phyloP scores from a whole-genome alignment of 805 yeast genomes.

The Zygoascus biomembranicola region DNA sequence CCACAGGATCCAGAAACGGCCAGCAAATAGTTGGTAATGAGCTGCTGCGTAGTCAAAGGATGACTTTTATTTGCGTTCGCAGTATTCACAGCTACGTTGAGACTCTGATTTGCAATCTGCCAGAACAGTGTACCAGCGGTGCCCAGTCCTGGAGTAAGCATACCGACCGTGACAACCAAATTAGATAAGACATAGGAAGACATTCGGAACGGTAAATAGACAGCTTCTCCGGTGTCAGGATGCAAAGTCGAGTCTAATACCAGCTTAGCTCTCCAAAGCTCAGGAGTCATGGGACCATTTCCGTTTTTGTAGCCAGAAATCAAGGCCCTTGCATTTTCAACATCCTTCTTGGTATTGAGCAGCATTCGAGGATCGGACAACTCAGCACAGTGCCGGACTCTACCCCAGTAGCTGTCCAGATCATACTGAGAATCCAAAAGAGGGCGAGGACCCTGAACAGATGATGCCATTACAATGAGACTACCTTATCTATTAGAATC shows the following conservation, averaged over 20 bases:
- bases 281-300: constrained; percentile 59
- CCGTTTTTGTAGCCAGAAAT: constrained; percentile 73
- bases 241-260: constrained; percentile 87
- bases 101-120: constrained; percentile 96
- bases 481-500: too few relatives aligned
- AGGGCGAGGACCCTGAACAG: constrained; percentile 72
- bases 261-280: constrained; percentile 82
- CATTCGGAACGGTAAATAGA: constrained; percentile 92
- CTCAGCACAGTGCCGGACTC: constrained; percentile 90
- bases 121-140: constrained; percentile 88
- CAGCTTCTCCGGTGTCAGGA: constrained; percentile 95
- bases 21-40: constrained; percentile 67
- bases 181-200: constrained; percentile 90
- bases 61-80: constrained; percentile 95
- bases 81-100: constrained; percentile 93
- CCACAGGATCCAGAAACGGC: constrained; percentile 94
- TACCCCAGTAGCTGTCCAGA: constrained; percentile 77
- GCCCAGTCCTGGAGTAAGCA: constrained; percentile 92
- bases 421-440: constrained; percentile 79
- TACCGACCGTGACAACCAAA: constrained; percentile 91
- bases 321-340: constrained; percentile 54
- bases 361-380: constrained; percentile 81
- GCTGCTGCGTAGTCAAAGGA: constrained; percentile 72
- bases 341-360: constrained; percentile 56
- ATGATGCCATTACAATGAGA: constrained; percentile 60